A percentile compares a stretch with the other conserved stretches of the same genome.
These are phyloP conservation scores for Paramecium caudatum DNA, from an alignment of 73 alveolate species.

Conservation along the genomic window DNA sequence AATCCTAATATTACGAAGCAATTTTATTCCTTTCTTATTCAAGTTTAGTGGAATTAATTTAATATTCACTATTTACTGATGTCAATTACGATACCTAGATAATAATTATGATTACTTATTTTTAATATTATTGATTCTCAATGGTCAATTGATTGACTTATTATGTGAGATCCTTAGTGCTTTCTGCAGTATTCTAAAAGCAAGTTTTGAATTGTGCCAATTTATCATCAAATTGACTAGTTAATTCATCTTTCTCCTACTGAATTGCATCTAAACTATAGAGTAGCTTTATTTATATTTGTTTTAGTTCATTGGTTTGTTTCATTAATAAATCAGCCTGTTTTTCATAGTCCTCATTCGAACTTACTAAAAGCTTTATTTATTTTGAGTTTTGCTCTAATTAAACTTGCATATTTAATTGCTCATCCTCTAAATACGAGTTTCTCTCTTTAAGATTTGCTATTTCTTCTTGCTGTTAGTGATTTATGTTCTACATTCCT, in stretches of 20 bases:
- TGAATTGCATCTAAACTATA: slow-evolving; percentile 30
- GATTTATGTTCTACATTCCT: neutral
- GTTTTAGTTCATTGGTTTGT: slow-evolving; percentile 39
- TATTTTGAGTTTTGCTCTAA: slow-evolving; percentile 13
- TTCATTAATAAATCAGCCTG: neutral
- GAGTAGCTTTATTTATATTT: slow-evolving; percentile 44
- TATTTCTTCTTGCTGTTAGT: slow-evolving; percentile 40
- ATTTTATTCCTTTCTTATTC: slow-evolving; percentile 31
- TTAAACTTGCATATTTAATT: neutral
- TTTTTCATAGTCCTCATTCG: slow-evolving; percentile 45
- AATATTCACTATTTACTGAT: neutral
- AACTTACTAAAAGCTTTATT: neutral
- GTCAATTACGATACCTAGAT: neutral
- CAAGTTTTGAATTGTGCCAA: slow-evolving; percentile 1
- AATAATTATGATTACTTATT: neutral
- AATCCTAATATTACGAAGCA: neutral
- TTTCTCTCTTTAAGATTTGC: neutral
- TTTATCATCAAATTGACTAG: slow-evolving; percentile 1
- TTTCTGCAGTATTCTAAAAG: slow-evolving; percentile 1
- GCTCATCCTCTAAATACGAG: neutral
- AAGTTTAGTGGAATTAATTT: neutral
- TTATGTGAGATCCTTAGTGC: neutral
- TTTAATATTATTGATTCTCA: neutral
- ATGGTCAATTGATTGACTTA: neutral
- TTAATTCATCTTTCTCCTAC: slow-evolving; percentile 44